Evolutionary conservation across 1,284 basidiomycete species (phyloP), one percentile per base, ranked within the genome.

Genomic region (Rhodotorula sp.): DNA sequence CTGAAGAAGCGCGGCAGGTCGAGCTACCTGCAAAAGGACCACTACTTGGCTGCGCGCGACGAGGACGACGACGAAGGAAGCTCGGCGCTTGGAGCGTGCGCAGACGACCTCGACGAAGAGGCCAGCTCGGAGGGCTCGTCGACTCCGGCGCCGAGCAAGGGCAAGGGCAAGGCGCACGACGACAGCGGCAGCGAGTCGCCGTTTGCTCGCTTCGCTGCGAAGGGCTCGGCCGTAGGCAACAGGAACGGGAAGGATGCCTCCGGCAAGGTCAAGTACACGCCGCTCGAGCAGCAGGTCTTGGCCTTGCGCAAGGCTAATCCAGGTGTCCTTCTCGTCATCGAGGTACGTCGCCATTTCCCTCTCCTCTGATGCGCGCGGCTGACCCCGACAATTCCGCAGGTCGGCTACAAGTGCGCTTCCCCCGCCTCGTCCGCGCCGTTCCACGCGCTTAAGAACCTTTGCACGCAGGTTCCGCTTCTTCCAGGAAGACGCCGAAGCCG

Each of bases 221-320:
- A 68, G 41, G 41, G 59, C 42, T 44, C 17, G 7, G 54, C 7
- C 34, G 23, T 45, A 48, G 44, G 41, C 12, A 41, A 16, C 3
- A n/a, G 49, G 42, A 64, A 56, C 44, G 57, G 41, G 19, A 7
- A n/a, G 25, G 17, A 52, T 25, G 17, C 52, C 42, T 21, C 49
- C 25, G 44, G 25, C n/a, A 48, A 44, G 41, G 45, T 71, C 65
- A 78, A 78, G 67, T 78, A 78, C 61, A 79, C 78, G 8, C 78
- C 78, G 19, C 61, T 79, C 19, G 77, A 79, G 72, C 66, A 76
- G 65, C 78, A 79, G 53, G 78, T 77, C 13, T 42, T 78, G 17
- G 74, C 70, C n/a, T 67, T 79, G 19, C 73, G 73, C 58, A 61
- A 68, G 59, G 57, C 44, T n/a, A 42, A 78, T 50, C 77, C 77